Percentiles rank a stretch among this genome's conserved stretches.
These are phyloP conservation scores for Ganoderma resinaceum DNA, from an alignment of 1,284 basidiomycete genomes.

Conservation along the genomic window DNA sequence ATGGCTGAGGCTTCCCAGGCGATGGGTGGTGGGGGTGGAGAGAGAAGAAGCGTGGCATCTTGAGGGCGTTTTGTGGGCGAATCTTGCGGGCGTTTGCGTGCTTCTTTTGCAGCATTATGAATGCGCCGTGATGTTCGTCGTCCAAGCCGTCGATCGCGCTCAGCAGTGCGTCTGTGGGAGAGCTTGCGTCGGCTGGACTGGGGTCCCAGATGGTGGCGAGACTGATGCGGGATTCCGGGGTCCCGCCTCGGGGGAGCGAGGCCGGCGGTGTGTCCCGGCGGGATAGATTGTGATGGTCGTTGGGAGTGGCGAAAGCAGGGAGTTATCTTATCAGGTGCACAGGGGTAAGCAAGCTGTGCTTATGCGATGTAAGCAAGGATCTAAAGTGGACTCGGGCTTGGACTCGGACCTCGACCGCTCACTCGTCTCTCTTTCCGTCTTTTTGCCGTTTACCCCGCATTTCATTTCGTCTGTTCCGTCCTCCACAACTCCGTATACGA, in stretches of 20 bases:
- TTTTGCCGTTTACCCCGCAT: slow-evolving; percentile 23
- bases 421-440: slow-evolving; percentile 15
- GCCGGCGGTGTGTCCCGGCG: too few species aligned
- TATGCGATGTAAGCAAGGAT: not conserved
- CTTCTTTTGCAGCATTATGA: not conserved
- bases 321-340: not conserved
- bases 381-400: not conserved
- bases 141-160: not conserved
- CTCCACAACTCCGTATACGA: slow-evolving; percentile 7
- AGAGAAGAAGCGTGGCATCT: not conserved
- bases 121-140: not conserved
- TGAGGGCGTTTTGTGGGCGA: not conserved
- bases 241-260: not conserved
- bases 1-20: slow-evolving; percentile 2
- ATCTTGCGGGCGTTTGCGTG: not conserved
- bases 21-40: not conserved
- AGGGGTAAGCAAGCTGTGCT: not conserved
- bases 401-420: not conserved
- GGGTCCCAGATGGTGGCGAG: not conserved
- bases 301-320: not conserved
- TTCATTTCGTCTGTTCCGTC: not conserved
- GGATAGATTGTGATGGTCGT: not conserved
- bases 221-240: not conserved
- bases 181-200: not conserved
- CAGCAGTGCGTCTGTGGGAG: not conserved